Base-by-base conservation (phyloP, 2,329 filamentous ascomycete genomes). In the Colletotrichum sp. region DNA sequence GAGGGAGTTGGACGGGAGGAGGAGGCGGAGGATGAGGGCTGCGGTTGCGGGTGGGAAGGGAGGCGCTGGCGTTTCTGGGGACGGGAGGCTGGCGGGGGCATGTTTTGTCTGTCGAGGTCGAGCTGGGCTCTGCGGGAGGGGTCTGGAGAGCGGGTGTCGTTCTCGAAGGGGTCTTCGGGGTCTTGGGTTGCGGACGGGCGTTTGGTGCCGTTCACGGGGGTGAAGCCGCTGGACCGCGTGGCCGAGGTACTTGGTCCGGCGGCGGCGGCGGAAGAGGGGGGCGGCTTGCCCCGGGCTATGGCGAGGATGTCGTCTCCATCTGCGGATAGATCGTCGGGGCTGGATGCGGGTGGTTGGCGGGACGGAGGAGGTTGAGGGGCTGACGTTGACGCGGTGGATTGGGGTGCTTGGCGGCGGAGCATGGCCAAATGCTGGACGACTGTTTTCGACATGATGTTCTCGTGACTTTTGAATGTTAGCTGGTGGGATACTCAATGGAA, bases 111-210 rank as follows among this genome's bases (percentile, higher is more conserved):
- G 72, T 79, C 61, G 61, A 61, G 68, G 52, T 65, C 62, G 77
- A 80, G 68, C 77, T 81, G 73, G 74, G 81, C 69, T 61, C 77
- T 32, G 69, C 83, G 80, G 43, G 74, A n/a, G 8, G 65, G 69
- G 38, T 79, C 64, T 5, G 76, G 73, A 1, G 63, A 30, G 36
- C 78, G 77, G 36, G 24, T 24, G 63, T 81, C 79, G 18, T 71
- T 55, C 73, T 81, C 77, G 62, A 81, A 81, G 18, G 34, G 58
- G 69, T 79, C 77, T 14, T 78, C 77, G 7, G 73, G 12, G 13
- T 73, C 69, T 36, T 75, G 62, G 26, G 56, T 56, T 28, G 43
- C 69, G 9, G 72, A 56, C 6, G 38, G 30, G 26, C 71, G 74
- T 62, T 76, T 76, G n/a, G 34, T 56, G 70, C 67, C 62, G 52